Evolutionary conservation across 306 rosid species (phyloP), one percentile per base, ranked within the genome.

Genomic region (Benincasa hispida): DNA sequence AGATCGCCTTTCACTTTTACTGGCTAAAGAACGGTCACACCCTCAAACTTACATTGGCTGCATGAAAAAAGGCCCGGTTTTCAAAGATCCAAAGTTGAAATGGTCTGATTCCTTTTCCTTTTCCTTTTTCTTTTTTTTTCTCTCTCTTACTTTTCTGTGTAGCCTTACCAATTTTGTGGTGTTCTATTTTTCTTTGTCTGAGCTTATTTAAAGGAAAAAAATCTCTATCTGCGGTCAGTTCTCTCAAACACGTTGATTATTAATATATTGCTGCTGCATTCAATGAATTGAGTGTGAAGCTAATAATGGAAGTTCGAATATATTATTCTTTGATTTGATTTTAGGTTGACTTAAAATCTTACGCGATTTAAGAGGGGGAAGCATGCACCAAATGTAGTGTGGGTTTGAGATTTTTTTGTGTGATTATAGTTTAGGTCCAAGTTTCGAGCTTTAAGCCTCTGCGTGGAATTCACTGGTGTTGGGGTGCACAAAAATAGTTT

Each of bases 11-110:
- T 92, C 98, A 4, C 82, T 89, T 62, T 89, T 92, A 57, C 72
- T 95, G 75, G 98, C 88, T 32, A 90, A 89, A 78, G 97, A 92
- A 75, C 86, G 97, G 21, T 74, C 96, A 58, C 97, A 95, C 78
- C 60, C 93, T 30, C 98, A 92, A 88, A 95, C 98, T 27, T 95
- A 95, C 84, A 82, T 95, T 65, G 98, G 99, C 34, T 95, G 99
- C 91, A 90, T 95, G 99, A 95, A 95, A 62, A 95, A 95, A 73
- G 99, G 98, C 48, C 97, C 98, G 13, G 99, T 95, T 51, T 95
- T 95, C 82, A 95, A 97, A 6, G 97, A 91, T 72, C 92, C 99
- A 6, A 95, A 92, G 84, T 90, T 95, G 74, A 95, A 95, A 86
- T 95, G 98, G 99, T 95, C 58, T 77, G 96, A 84, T 19, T 67